A percentile compares a stretch with the other conserved stretches of the same genome.
Evolutionary conservation across 805 yeast genomes (phyloP).

Genomic region (Candida adriatica): DNA sequence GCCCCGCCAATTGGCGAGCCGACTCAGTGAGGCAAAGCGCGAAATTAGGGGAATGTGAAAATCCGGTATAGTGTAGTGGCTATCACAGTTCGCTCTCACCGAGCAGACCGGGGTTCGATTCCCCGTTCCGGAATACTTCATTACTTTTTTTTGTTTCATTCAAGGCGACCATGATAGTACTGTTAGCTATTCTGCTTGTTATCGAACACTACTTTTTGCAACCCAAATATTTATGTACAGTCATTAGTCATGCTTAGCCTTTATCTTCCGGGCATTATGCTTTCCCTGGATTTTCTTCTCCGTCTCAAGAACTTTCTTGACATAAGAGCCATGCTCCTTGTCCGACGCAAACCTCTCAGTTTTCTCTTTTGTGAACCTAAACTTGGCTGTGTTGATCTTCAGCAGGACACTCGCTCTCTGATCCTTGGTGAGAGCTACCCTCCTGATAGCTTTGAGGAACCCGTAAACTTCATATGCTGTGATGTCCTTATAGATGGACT

Average conservation of each 20-base stretch:
- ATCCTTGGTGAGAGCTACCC: constrained; percentile 14
- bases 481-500: constrained; percentile 2
- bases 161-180: no score
- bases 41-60: constrained; percentile 1
- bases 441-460: constrained; percentile 19
- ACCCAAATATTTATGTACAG: no score
- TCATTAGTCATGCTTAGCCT: no score
- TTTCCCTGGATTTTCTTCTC: constrained; percentile 11
- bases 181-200: no score
- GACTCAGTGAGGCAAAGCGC: no score
- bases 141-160: background rate
- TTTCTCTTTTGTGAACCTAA: constrained; percentile 9
- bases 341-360: constrained; percentile 2
- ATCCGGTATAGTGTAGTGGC: constrained; percentile 29
- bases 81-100: constrained; percentile 29
- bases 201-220: no score
- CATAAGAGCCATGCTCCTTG: constrained; percentile 6
- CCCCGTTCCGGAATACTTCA: constrained; percentile 25
- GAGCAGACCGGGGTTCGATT: constrained; percentile 30
- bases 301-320: constrained; percentile 8
- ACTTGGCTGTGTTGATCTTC: constrained; percentile 9
- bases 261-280: constrained; percentile 15
- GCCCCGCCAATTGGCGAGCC: no score
- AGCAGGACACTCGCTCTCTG: constrained; percentile 13
- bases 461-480: constrained; percentile 18